Base-by-base conservation (phyloP, 805 yeast species). In the Lachancea lanzarotensis region DNA sequence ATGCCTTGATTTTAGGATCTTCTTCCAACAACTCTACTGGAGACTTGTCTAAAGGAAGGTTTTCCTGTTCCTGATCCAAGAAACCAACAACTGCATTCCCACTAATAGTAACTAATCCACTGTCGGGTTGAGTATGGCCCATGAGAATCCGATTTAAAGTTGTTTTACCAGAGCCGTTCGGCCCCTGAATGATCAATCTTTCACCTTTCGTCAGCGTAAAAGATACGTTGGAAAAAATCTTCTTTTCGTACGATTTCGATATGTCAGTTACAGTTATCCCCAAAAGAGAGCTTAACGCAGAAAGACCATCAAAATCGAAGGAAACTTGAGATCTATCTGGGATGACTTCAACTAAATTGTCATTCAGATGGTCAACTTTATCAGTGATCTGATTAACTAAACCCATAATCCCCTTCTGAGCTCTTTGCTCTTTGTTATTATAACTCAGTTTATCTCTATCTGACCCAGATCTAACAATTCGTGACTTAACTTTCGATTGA, bases 131-230 rank as follows among this genome's bases (percentile, higher is more conserved):
- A 38, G 29, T 41, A 9, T 36, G 49, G 35, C 49, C 49, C 51
- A 48, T 39, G 31, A 48, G 41, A 17, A 48, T 45, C 38, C 48
- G 44, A 45, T 48, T 53, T 20, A 53, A 35, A 19, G 56, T 53
- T 3, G 55, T 50, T 48, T 53, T 53, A 29, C 56, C 56, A 29
- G 51, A 50, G 30, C 56, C 56, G 42, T 53, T 53, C 8, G 55
- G 56, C 15, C 56, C 56, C 44, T 48, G 48, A 38, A 48, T 40
- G 18, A 49, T 35, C 30, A 49, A 42, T 42, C 51, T 49, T 18
- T 49, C 50, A 38, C 52, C 52, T 40, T 41, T 44, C 16, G 39
- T 35, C 42, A 49, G 33, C 31, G 50, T 38, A 27, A 49, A 47
- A 22, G 50, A 47, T 19, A 49, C 40, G 35, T 49, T 42, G 42